Evolutionary conservation across 179 eudicot species (phyloP).

Genomic region (Kewa caespitosa): DNA sequence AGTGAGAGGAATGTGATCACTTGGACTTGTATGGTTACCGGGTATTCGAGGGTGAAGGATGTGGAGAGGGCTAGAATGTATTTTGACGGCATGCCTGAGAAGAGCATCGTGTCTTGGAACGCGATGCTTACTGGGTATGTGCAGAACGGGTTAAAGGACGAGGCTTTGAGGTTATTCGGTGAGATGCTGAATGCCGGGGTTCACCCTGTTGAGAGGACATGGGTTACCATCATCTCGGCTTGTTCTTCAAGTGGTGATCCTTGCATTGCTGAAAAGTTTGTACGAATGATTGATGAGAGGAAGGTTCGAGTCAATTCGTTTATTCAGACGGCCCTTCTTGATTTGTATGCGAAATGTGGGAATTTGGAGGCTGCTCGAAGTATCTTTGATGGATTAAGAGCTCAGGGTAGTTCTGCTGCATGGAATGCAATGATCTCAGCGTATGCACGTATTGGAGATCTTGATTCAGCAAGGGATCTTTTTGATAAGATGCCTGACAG

Average conservation of each 20-base stretch:
- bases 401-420: constrained; percentile 30
- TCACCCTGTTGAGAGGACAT: constrained; percentile 53
- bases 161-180: constrained; percentile 41
- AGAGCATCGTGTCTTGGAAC: constrained; percentile 64
- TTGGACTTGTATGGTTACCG: constrained; percentile 73
- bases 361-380: constrained; percentile 41
- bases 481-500: constrained; percentile 48
- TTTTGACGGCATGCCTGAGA: constrained; percentile 62
- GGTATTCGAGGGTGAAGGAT: constrained; percentile 50
- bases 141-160: constrained; percentile 48
- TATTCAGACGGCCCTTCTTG: constrained; percentile 61
- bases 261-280: constrained; percentile 39
- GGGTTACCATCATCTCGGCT: constrained; percentile 52
- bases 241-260: constrained; percentile 55
- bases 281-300: constrained; percentile 40
- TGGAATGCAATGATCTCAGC: constrained; percentile 71
- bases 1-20: constrained; percentile 51
- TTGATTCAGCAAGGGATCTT: constrained; percentile 44
- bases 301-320: constrained; percentile 31
- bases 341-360: constrained; percentile 69
- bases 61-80: constrained; percentile 49
- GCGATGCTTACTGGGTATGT: constrained; percentile 65
- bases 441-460: constrained; percentile 53
- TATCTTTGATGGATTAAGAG: constrained; percentile 44
- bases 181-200: constrained; percentile 50